Conservation (phyloP, 805 yeast genomes). For the Nakazawaea wickerhamii region DNA sequence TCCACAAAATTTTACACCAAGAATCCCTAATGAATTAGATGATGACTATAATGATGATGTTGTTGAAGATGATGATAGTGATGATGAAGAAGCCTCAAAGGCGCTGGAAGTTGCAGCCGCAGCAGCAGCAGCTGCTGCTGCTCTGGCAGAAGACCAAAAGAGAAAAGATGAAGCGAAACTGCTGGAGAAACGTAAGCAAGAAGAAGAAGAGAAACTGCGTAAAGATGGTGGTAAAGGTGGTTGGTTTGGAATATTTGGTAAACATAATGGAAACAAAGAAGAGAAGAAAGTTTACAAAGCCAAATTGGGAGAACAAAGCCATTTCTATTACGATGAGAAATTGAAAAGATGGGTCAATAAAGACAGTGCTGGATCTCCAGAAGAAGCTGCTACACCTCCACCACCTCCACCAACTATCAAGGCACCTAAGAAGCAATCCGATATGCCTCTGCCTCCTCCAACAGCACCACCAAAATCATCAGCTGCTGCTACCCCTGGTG, state of each 20-base stretch:
- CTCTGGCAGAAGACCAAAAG: constrained; percentile 16
- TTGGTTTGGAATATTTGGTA: constrained; percentile 59
- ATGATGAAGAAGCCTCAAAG: constrained; percentile 28
- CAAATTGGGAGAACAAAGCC: constrained; percentile 74
- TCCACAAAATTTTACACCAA: not conserved
- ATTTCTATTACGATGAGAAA: constrained; percentile 76
- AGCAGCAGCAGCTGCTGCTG: constrained; percentile 16
- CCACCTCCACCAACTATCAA: constrained; percentile 66
- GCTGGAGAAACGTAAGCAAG: constrained; percentile 13
- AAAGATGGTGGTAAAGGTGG: constrained; percentile 20
- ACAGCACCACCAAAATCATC: constrained; percentile 21
- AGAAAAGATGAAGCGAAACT: constrained; percentile 20
- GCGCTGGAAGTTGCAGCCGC: constrained; percentile 12
- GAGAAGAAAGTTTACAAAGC: constrained; percentile 79
- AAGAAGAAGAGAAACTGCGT: constrained; percentile 13
- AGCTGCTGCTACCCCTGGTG: not conserved
- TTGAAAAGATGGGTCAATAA: constrained; percentile 83
- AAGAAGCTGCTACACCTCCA: constrained; percentile 45
- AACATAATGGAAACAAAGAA: constrained; percentile 37
- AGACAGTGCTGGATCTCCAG: constrained; percentile 61
- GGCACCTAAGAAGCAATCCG: constrained; percentile 21
- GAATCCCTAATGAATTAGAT: constrained; percentile 15
- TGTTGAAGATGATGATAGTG: constrained; percentile 38
- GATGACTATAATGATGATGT: constrained; percentile 45
- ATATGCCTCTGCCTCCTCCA: constrained; percentile 31